Conservation (phyloP, 768 basidiomycete species). For the Rossbeevera mucosa region DNA sequence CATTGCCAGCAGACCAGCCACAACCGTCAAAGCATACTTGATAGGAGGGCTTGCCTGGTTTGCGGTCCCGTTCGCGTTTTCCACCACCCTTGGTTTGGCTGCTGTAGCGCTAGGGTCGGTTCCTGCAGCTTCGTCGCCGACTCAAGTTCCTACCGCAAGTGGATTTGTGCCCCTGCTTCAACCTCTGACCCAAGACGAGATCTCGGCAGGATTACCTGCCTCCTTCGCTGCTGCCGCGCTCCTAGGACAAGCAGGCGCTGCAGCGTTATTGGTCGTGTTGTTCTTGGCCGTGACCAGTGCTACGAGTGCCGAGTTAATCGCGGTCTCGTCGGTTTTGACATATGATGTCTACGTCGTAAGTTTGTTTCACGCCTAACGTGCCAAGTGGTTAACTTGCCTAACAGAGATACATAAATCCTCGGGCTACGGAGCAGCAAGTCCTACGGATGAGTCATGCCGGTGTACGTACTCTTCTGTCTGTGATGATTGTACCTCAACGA, state of each 20-base stretch:
- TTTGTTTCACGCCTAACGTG: not conserved
- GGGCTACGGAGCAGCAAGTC: slow-evolving; percentile 71
- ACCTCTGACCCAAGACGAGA: slow-evolving; percentile 51
- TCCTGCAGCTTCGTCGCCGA: slow-evolving; percentile 24
- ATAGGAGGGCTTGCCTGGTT: slow-evolving; percentile 92
- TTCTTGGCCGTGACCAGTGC: slow-evolving; percentile 87
- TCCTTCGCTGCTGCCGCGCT: slow-evolving; percentile 80
- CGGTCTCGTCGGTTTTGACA: slow-evolving; percentile 77
- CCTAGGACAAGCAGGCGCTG: slow-evolving; percentile 75
- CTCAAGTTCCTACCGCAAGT: slow-evolving; percentile 46
- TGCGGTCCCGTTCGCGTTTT: slow-evolving; percentile 80
- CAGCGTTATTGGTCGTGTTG: slow-evolving; percentile 71
- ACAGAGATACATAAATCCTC: slow-evolving; percentile 75
- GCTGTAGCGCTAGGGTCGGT: slow-evolving; percentile 72
- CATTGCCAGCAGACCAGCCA: slow-evolving; percentile 78
- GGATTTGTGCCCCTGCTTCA: slow-evolving; percentile 39
- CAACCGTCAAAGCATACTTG: slow-evolving; percentile 88
- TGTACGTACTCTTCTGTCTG: slow-evolving; percentile 33
- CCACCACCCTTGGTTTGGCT: slow-evolving; percentile 82
- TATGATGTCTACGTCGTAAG: slow-evolving; percentile 80
- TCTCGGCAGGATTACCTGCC: slow-evolving; percentile 85
- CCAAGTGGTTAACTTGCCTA: not conserved
- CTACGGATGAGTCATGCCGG: slow-evolving; percentile 63
- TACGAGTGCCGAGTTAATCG: slow-evolving; percentile 87
- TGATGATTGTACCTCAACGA: not conserved